Evolutionary conservation across 352 stramenopile genomes (phyloP).

Genomic region (Thraustochytrium striatum): DNA sequence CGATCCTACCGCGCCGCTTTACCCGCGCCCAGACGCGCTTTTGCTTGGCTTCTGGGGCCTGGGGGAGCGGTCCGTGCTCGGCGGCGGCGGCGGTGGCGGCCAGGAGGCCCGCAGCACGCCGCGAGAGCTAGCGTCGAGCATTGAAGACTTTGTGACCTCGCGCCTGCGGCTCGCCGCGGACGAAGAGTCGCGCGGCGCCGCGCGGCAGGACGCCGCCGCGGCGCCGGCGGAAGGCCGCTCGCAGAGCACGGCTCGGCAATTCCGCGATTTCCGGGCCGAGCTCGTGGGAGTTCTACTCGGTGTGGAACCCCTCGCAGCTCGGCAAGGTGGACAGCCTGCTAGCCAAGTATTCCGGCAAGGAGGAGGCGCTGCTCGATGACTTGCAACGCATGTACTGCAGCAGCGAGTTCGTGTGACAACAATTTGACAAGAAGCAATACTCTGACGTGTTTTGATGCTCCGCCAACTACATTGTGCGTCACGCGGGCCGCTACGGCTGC

Average conservation of each 20-base stretch:
- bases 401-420: no score
- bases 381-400: conserved; percentile 29
- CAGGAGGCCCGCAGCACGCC: no score
- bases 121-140: no score
- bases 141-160: no score
- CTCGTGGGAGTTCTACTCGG: conserved; percentile 43
- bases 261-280: conserved; percentile 4
- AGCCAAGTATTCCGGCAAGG: conserved; percentile 11
- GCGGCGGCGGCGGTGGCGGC: not conserved
- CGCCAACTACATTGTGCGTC: no score
- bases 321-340: conserved; percentile 11
- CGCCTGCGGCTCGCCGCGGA: no score
- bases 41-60: not conserved
- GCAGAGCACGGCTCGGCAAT: not conserved
- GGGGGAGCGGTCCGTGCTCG: not conserved
- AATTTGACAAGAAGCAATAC: no score
- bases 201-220: no score
- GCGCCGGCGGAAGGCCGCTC: no score
- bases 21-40: not conserved
- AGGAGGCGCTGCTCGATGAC: conserved; percentile 2
- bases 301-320: conserved; percentile 44
- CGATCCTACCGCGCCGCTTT: not conserved
- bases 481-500: no score
- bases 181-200: no score
- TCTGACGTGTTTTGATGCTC: no score